Percentiles rank a stretch among this genome's conserved stretches.
Conservation (phyloP, 148 eudicot species). For the Vaccinium vitisidaea region DNA sequence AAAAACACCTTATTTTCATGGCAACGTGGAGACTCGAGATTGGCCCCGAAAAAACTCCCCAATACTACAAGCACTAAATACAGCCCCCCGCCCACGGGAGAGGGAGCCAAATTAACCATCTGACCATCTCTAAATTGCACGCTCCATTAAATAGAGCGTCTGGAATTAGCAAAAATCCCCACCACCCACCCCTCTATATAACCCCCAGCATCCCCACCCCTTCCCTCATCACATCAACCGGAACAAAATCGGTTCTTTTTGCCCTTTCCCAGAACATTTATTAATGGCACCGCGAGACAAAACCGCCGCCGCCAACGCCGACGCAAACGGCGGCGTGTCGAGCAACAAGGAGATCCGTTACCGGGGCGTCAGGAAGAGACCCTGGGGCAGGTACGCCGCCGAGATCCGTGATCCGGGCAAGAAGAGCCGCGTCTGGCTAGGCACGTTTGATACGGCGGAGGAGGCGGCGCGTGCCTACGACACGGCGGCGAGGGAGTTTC, state of each 20-base stretch:
- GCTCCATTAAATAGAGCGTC: constrained; percentile 12
- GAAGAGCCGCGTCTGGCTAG: constrained; percentile 47
- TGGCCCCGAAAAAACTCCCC: constrained; percentile 16
- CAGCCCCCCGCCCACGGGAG: constrained; percentile 18
- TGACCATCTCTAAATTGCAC: not conserved
- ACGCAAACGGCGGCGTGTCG: not conserved
- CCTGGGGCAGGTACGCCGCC: constrained; percentile 49
- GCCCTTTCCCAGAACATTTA: not conserved
- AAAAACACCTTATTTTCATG: too few species aligned
- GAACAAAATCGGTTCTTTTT: not conserved
- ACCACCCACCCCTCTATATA: not conserved
- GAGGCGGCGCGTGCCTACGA: constrained; percentile 48
- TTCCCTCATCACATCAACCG: not conserved
- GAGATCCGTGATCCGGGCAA: constrained; percentile 42
- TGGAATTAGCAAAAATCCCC: not conserved
- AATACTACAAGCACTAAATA: not conserved
- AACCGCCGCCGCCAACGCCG: not conserved
- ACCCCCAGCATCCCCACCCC: not conserved
- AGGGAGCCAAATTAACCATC: constrained; percentile 7
- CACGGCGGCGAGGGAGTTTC: constrained; percentile 37
- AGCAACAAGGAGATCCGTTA: constrained; percentile 19
- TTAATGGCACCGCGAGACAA: constrained; percentile 26
- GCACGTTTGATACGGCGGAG: constrained; percentile 44
- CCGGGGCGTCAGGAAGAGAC: constrained; percentile 42
- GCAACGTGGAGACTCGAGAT: not conserved